These are phyloP conservation scores for Verticillium dahliae DNA, from an alignment of 2,329 filamentous ascomycete species.

Conservation along the genomic window DNA sequence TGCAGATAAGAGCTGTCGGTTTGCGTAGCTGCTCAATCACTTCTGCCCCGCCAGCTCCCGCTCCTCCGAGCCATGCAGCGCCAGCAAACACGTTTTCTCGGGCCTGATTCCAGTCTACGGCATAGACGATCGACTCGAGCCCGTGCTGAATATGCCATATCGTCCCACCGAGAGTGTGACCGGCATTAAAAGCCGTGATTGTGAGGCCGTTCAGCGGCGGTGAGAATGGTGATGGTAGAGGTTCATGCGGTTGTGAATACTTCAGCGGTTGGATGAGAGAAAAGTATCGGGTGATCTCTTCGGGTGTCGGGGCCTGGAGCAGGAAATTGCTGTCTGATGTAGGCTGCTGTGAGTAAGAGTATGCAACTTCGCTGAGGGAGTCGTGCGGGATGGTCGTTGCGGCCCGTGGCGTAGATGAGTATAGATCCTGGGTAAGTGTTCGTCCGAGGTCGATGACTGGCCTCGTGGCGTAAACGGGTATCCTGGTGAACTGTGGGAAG, in stretches of 20 bases:
- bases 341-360: conserved; percentile 45
- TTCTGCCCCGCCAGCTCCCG: conserved; percentile 73
- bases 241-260: conserved; percentile 94
- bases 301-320: conserved; percentile 64
- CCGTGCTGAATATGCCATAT: conserved; percentile 99
- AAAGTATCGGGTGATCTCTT: conserved; percentile 92
- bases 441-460: conserved; percentile 91
- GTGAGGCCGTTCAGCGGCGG: conserved; percentile 85
- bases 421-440: conserved; percentile 85
- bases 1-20: conserved; percentile 90
- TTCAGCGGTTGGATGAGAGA: conserved; percentile 85
- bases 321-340: conserved; percentile 49
- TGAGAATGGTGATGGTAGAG: conserved; percentile 78
- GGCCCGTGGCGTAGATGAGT: conserved; percentile 81
- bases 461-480: conserved; percentile 89
- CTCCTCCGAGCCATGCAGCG: conserved; percentile 86
- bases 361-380: conserved; percentile 60
- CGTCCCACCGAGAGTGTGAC: conserved; percentile 90
- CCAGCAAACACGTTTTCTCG: conserved; percentile 90
- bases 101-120: conserved; percentile 97
- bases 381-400: conserved; percentile 72
- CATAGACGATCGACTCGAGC: conserved; percentile 93
- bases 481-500: conserved; percentile 82
- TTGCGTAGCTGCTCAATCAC: conserved; percentile 91
- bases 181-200: conserved; percentile 93